Conservation (phyloP, 495 filamentous ascomycete genomes). For the Evernia prunastri region DNA sequence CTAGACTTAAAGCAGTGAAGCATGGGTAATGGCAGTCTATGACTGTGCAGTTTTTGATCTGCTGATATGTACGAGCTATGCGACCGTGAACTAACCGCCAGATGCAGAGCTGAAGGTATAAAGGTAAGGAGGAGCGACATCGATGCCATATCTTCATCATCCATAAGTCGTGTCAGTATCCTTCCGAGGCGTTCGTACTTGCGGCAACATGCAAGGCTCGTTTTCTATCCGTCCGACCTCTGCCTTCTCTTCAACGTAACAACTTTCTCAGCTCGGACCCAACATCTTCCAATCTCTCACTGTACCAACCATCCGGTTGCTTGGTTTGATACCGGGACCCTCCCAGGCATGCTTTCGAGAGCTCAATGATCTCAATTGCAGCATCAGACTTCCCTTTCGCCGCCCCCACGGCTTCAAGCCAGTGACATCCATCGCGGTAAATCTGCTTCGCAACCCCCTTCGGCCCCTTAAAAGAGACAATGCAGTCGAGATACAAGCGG, state of each 20-base stretch:
- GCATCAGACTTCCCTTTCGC: not conserved
- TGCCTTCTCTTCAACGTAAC: not conserved
- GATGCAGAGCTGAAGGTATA: not conserved
- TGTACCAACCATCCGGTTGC: too few species aligned
- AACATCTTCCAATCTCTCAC: not conserved
- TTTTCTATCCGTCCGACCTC: not conserved
- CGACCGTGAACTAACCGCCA: not conserved
- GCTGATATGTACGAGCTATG: not conserved
- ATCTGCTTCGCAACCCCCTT: constrained; percentile 9
- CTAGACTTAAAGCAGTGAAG: too few species aligned
- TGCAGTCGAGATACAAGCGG: constrained; percentile 14
- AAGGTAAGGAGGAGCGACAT: not conserved
- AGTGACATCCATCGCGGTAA: constrained; percentile 17
- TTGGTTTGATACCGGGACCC: too few species aligned
- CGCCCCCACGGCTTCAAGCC: constrained; percentile 15
- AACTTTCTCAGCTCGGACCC: not conserved
- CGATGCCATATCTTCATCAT: not conserved
- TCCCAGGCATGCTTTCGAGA: not conserved
- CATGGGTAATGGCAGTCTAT: too few species aligned
- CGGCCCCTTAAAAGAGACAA: constrained; percentile 7
- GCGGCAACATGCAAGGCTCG: not conserved
- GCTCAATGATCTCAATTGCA: not conserved
- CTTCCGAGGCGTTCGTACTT: not conserved
- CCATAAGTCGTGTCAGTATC: not conserved
- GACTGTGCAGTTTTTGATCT: too few species aligned